Base-by-base conservation (phyloP, 805 yeast species). In the Wickerhamiella galacta region DNA sequence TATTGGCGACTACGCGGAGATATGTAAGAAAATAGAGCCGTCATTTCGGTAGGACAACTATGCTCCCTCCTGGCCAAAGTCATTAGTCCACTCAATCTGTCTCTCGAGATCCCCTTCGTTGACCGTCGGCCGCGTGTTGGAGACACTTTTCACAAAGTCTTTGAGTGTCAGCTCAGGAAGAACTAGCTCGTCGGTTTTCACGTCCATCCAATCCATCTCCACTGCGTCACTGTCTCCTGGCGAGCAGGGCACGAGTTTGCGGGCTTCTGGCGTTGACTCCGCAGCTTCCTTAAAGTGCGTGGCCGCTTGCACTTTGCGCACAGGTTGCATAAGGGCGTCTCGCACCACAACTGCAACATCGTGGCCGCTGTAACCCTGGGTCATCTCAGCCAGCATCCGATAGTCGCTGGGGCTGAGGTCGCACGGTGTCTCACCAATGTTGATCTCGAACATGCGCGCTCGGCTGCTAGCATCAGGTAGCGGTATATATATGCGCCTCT, bases 281-380 rank as follows among this genome's bases (percentile, higher is more conserved):
- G 64, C 61, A 1, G 48, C 42, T 8, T 70, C 70, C 51, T 77
- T 78, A 62, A 90, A 90, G 61, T 90, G 98, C 0, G 98, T 90
- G 1, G 98, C 95, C 49, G 71, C 75, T 56, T 87, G 96, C 41
- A 90, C 82, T 52, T 82, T 83, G 47, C 98, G 69, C 38, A 90
- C 82, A 2, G 99, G 98, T 55, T 87, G 92, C 98, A 90, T 90
- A 44, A 90, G 62, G 0, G 96, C 96, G 55, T 90, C 99, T 46
- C 93, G 73, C 3, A 90, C 98, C 8, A 83, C 93, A 21, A 90
- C 95, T 0, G 95, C 87, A 26, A 90, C 70, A 66, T 90, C 99
- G 52, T 87, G 93, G 33, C 99, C 99, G 2, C 95, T 82, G 55
- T 90, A 87, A 7, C 98, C 98, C 4, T 82, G 93, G 0, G 96